Conservation (phyloP, 257 asterid species). For the Handroanthus guayacan region DNA sequence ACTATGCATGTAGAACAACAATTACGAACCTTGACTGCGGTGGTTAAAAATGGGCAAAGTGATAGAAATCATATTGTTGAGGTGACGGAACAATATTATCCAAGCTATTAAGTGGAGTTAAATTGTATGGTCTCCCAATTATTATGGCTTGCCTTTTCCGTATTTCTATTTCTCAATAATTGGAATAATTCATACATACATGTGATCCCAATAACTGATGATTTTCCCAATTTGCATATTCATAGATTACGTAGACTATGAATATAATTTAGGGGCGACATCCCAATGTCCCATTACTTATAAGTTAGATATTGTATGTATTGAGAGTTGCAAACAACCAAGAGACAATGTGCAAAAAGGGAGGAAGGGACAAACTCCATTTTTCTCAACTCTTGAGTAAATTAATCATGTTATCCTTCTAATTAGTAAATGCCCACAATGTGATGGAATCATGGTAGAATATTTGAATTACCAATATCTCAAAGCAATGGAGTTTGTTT, state of each 20-base stretch:
- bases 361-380: too few species aligned
- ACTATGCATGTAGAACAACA: neutral
- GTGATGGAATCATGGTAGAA: too few species aligned
- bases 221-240: neutral
- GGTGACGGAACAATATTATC: neutral
- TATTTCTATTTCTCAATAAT: neutral
- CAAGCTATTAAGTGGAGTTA: neutral
- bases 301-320: neutral
- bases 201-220: neutral
- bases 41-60: neutral
- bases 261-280: constrained; percentile 1
- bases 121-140: neutral
- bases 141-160: neutral
- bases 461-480: too few species aligned
- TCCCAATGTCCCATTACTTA: neutral
- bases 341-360: neutral
- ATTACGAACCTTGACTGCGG: neutral
- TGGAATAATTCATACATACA: neutral
- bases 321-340: neutral
- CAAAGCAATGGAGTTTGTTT: too few species aligned
- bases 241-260: neutral
- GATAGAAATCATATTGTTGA: neutral
- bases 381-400: too few species aligned
- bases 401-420: too few species aligned
- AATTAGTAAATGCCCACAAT: too few species aligned